phyloP scores from a whole-genome alignment of 345 rosid genomes.

The Rhodomyrtus tomentosa region DNA sequence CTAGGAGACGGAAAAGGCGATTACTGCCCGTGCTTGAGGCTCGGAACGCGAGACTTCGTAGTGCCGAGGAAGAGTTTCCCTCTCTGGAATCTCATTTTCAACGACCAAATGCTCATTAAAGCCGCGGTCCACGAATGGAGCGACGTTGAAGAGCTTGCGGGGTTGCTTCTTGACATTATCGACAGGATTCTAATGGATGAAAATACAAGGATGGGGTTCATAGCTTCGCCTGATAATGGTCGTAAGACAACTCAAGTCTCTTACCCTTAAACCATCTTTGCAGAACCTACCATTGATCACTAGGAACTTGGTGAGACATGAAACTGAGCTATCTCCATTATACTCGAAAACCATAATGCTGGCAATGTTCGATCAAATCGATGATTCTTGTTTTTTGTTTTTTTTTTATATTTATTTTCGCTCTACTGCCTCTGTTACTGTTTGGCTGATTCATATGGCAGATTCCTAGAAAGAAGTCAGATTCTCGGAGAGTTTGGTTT shows the following conservation, averaged over 20 bases:
- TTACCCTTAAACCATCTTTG: neutral
- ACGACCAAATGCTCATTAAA: constrained; percentile 32
- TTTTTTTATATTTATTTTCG: neutral
- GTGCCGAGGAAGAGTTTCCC: constrained; percentile 75
- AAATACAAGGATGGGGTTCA: neutral
- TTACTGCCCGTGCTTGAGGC: constrained; percentile 62
- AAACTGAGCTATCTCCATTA: neutral
- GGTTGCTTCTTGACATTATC: constrained; percentile 32
- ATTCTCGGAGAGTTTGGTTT: neutral
- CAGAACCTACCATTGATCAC: neutral
- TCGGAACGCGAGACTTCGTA: constrained; percentile 40
- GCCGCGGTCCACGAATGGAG: constrained; percentile 70
- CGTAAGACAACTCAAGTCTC: neutral
- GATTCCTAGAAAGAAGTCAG: neutral
- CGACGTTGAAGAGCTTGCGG: constrained; percentile 43
- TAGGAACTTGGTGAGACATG: neutral
- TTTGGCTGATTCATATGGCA: neutral
- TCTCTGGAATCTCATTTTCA: constrained; percentile 34
- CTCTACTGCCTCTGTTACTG: neutral
- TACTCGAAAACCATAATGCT: neutral
- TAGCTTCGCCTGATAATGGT: neutral
- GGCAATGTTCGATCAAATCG: neutral
- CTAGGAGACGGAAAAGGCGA: constrained; percentile 88
- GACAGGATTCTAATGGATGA: constrained; percentile 12
- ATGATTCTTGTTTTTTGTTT: neutral